Base-by-base conservation (phyloP, 345 rosid genomes). In the Moringa oleifera region DNA sequence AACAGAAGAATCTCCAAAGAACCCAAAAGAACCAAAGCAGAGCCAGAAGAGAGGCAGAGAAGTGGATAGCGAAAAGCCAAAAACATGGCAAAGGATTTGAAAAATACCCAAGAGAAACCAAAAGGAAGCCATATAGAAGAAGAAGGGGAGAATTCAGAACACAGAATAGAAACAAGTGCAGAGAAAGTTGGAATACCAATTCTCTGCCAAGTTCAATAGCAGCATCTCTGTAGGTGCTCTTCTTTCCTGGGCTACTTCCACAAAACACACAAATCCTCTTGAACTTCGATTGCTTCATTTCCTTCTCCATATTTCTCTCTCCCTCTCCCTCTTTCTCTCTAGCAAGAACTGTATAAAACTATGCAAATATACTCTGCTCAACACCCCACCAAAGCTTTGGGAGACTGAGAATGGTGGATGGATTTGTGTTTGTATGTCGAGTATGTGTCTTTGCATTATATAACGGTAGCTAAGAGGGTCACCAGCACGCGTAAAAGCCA, bases 231-330 rank as follows among this genome's bases (percentile, higher is more conserved):
- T 87, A 89, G 61, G 78, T 82, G 65, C 59, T 71, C 64, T 85
- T 92, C 69, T 87, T 87, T 46, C 98, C 98, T 20, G 86, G 76
- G 69, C 95, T 89, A 72, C 98, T 89, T 31, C 98, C 98, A 75
- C 98, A 92, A 65, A 92, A 92, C 72, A 92, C 98, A 77, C 98
- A 92, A 52, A 92, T 79, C 73, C 85, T 92, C 68, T 78, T 85
- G 84, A 92, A 92, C 73, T 64, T 80, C 31, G 75, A 70, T 65
- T 54, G 68, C 53, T 75, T 77, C 59, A 72, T 73, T 47, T 75
- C 85, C 74, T 62, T 78, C 51, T 67, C 60, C 66, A 18, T 62
- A 70, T 65, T 71, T 63, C 56, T 73, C 20, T 50, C 66, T 54
- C 51, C 51, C 25, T 18, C 53, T 51, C 54, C 19, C 25, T 53